These are phyloP conservation scores for Pseudogymnoascus sp. DNA, from an alignment of 2,329 filamentous ascomycete species.

Conservation along the genomic window DNA sequence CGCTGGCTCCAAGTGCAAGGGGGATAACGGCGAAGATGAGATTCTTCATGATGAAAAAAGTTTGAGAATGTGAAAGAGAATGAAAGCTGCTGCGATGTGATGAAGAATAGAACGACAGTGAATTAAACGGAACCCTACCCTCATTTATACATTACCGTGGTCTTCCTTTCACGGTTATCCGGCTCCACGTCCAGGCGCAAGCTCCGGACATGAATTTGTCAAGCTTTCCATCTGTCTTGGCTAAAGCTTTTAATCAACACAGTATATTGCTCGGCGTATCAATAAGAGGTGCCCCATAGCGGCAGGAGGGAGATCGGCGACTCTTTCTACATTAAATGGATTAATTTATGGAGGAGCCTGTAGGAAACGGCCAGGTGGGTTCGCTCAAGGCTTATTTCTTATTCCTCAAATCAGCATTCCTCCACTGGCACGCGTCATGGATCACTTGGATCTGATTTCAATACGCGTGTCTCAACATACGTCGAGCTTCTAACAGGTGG, in stretches of 20 bases:
- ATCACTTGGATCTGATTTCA: background rate
- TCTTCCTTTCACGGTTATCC: background rate
- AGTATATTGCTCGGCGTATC: background rate
- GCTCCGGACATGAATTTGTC: background rate
- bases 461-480: background rate
- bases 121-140: background rate
- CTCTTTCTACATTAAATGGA: background rate
- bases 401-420: background rate
- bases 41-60: background rate
- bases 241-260: background rate
- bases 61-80: background rate
- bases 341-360: background rate
- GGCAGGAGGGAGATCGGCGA: background rate
- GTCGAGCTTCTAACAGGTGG: background rate
- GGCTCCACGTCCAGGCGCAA: background rate
- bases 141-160: background rate
- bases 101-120: background rate
- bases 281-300: background rate
- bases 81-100: background rate
- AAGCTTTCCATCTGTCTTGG: conserved; percentile 1
- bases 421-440: background rate
- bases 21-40: background rate
- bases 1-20: background rate
- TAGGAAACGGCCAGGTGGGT: background rate
- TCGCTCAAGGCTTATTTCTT: background rate